Conservation (phyloP, 1,284 basidiomycete genomes). For the Austroboletus novae-zelandiae region DNA sequence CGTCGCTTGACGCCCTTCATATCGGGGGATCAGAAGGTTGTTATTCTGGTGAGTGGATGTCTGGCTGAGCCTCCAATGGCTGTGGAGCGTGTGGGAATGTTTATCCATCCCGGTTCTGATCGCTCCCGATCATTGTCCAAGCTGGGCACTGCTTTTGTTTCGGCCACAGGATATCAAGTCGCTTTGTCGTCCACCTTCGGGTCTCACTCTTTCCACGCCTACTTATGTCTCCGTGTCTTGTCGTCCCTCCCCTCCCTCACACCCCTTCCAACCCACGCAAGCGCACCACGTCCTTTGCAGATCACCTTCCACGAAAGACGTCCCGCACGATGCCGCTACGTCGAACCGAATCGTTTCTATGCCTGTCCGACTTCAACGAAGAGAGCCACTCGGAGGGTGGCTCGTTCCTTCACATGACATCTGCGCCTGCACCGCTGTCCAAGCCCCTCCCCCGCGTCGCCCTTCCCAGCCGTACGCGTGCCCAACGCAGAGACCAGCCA, state of each 20-base stretch:
- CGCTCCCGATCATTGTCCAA: slow-evolving; percentile 22
- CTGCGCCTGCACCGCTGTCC: slow-evolving; percentile 5
- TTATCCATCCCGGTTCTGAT: slow-evolving; percentile 2
- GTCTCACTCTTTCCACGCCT: slow-evolving; percentile 25
- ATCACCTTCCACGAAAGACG: slow-evolving; percentile 36
- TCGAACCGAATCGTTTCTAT: slow-evolving; percentile 42
- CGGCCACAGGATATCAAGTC: slow-evolving; percentile 32
- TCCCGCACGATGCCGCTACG: slow-evolving; percentile 37
- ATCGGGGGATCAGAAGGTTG: slow-evolving; percentile 1
- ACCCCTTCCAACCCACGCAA: slow-evolving; percentile 32
- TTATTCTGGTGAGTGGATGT: not conserved
- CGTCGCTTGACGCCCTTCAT: slow-evolving; percentile 5
- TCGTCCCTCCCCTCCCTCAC: slow-evolving; percentile 9
- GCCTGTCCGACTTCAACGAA: slow-evolving; percentile 30
- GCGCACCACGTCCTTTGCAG: slow-evolving; percentile 42
- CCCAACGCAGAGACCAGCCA: slow-evolving; percentile 42
- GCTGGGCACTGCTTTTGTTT: slow-evolving; percentile 35
- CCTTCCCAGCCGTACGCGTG: slow-evolving; percentile 36
- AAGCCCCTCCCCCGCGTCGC: slow-evolving; percentile 11
- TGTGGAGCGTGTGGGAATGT: slow-evolving; percentile 10
- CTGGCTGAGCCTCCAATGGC: not conserved
- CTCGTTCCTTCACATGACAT: slow-evolving; percentile 28
- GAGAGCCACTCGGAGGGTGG: slow-evolving; percentile 17
- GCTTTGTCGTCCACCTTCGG: slow-evolving; percentile 20
- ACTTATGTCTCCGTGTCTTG: slow-evolving; percentile 27